Evolutionary conservation across 257 asterid species (phyloP).

Genomic region (Nicotiana tomentosiformis): DNA sequence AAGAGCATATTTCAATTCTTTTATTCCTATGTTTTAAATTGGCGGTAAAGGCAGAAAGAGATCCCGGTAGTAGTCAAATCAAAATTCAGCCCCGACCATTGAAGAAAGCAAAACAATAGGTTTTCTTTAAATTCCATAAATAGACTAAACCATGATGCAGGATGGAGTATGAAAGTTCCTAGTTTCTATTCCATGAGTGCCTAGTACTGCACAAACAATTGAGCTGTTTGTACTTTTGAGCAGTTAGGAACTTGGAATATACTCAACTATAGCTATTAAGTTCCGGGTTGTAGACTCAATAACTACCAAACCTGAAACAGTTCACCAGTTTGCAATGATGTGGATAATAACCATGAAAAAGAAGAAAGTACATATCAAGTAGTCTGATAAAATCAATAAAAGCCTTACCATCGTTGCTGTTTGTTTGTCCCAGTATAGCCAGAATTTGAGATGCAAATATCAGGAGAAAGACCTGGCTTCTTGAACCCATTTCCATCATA

Average conservation of each 20-base stretch:
- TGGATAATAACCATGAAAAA: not conserved
- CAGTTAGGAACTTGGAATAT: not conserved
- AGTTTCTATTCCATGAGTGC: not conserved
- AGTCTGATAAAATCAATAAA: not conserved
- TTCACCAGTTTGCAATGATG: not conserved
- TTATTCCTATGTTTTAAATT: not conserved
- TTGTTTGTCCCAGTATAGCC: conserved; percentile 33
- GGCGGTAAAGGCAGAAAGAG: not conserved
- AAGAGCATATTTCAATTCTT: not conserved
- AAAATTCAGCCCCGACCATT: not conserved
- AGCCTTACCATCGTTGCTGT: conserved; percentile 50
- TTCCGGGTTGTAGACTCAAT: not conserved
- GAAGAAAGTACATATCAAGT: not conserved
- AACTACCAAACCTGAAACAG: not conserved
- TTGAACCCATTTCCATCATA: conserved; percentile 35
- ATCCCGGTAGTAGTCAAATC: not conserved
- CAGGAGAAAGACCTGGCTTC: conserved; percentile 25
- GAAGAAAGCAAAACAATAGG: not conserved
- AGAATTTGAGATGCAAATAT: conserved; percentile 31
- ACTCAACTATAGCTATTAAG: not conserved
- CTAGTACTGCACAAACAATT: not conserved
- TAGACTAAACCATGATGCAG: not conserved
- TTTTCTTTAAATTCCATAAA: not conserved
- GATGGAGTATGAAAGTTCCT: not conserved
- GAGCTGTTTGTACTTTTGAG: not conserved